phyloP scores from a whole-genome alignment of 768 basidiomycete species.

The Amanita pallidorosea region DNA sequence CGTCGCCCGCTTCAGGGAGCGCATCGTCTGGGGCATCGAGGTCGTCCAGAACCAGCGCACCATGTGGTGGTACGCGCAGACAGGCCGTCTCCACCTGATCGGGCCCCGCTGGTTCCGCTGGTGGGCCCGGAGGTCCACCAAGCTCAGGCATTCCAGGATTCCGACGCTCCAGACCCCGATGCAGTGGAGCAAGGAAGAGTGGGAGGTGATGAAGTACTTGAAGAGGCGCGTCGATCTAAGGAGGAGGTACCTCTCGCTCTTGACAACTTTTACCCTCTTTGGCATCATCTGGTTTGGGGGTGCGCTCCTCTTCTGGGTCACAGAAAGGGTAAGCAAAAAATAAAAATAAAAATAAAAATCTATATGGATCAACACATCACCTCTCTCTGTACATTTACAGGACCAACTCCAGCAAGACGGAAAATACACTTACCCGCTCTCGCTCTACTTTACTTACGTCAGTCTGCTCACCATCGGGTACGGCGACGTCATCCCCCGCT shows the following conservation, averaged over 20 bases:
- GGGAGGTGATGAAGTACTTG: conserved; percentile 27
- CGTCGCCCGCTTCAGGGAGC: conserved; percentile 24
- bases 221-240: conserved; percentile 14
- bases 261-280: conserved; percentile 17
- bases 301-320: conserved; percentile 24
- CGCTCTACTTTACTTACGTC: conserved; percentile 29
- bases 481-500: conserved; percentile 26
- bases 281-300: conserved; percentile 24
- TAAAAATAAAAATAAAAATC: too few relatives aligned
- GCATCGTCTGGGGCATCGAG: conserved; percentile 17
- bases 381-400: too few relatives aligned
- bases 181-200: conserved; percentile 23
- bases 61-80: conserved; percentile 11
- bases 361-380: too few relatives aligned
- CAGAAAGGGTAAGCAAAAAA: conserved; percentile 21
- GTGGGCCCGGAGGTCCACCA: not conserved
- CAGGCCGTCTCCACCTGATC: not conserved
- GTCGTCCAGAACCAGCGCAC: conserved; percentile 22
- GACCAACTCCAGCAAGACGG: conserved; percentile 13
- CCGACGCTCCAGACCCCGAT: conserved; percentile 10
- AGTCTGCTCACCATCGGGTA: conserved; percentile 31
- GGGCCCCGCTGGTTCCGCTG: not conserved
- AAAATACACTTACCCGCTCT: conserved; percentile 23
- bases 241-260: conserved; percentile 19
- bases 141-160: conserved; percentile 9